These are phyloP conservation scores for Ramularia endophylla DNA, from an alignment of 2,329 filamentous ascomycete genomes.

Conservation along the genomic window DNA sequence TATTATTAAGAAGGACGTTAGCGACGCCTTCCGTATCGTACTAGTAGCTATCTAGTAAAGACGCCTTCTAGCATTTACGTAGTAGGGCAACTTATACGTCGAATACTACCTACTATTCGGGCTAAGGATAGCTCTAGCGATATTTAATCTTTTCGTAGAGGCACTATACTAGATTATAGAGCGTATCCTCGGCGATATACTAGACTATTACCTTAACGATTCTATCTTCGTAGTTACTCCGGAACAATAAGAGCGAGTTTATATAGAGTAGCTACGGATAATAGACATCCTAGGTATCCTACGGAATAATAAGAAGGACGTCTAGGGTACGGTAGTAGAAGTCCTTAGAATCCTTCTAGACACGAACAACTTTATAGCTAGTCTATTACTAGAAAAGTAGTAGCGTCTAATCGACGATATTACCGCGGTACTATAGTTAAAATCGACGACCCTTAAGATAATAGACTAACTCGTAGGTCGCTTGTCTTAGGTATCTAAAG, in stretches of 20 bases:
- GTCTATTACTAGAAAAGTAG: not conserved
- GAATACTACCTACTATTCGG: conserved; percentile 2
- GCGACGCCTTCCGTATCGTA: not conserved
- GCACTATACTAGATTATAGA: conserved; percentile 2
- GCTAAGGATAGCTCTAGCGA: not conserved
- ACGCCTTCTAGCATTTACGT: not conserved
- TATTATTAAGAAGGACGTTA: conserved; percentile 1
- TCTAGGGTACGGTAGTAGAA: no score
- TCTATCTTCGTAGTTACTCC: conserved; percentile 3
- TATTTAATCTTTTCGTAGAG: conserved; percentile 3
- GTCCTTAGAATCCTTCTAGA: not conserved
- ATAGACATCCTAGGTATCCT: no score
- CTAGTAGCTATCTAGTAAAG: not conserved
- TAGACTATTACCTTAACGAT: conserved; percentile 4
- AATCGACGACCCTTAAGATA: not conserved
- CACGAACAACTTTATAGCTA: not conserved
- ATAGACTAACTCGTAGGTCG: not conserved
- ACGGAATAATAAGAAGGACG: no score
- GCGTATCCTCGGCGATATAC: not conserved
- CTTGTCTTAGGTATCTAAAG: not conserved
- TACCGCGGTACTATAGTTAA: not conserved
- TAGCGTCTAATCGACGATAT: not conserved
- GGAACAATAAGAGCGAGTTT: no score
- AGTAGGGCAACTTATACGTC: not conserved
- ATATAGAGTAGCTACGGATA: no score